Percentiles rank a stretch among this genome's conserved stretches.
phyloP scores from a whole-genome alignment of 331 rosid species.

The Telfairia occidentalis region DNA sequence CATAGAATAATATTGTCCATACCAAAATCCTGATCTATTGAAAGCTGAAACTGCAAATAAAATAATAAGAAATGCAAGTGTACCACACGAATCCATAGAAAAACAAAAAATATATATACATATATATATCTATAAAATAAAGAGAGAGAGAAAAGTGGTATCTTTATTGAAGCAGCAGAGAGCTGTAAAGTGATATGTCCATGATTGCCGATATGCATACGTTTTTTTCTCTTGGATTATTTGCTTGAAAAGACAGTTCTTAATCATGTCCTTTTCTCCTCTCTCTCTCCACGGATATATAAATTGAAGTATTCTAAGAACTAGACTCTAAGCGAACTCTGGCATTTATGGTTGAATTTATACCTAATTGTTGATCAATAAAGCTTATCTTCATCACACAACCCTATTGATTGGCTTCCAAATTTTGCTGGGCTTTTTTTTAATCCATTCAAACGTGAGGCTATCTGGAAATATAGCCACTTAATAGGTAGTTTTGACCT shows the following conservation, averaged over 20 bases:
- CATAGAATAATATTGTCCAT: no score
- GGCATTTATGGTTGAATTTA: not conserved
- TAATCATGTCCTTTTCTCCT: not conserved
- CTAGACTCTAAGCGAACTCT: not conserved
- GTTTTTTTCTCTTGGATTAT: conserved; percentile 9
- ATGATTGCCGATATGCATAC: conserved; percentile 14
- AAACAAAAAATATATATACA: no score
- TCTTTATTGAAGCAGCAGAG: conserved; percentile 9
- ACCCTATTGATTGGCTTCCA: conserved; percentile 13
- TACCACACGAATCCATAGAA: not conserved
- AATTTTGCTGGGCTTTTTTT: not conserved
- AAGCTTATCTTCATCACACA: conserved; percentile 15
- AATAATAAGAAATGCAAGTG: no score
- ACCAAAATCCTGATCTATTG: no score
- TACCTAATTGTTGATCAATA: conserved; percentile 1
- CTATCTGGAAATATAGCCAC: not conserved
- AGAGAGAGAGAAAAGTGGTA: not conserved
- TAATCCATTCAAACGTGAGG: not conserved
- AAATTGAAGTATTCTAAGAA: not conserved
- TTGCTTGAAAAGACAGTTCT: conserved; percentile 11
- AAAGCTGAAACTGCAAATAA: not conserved
- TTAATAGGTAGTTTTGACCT: conserved; percentile 22
- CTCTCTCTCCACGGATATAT: not conserved
- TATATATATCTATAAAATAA: not conserved
- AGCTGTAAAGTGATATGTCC: conserved; percentile 13